Evolutionary conservation across 306 rosid genomes (phyloP), one percentile per base, ranked within the genome.

Genomic region (Dicorynia guianensis): DNA sequence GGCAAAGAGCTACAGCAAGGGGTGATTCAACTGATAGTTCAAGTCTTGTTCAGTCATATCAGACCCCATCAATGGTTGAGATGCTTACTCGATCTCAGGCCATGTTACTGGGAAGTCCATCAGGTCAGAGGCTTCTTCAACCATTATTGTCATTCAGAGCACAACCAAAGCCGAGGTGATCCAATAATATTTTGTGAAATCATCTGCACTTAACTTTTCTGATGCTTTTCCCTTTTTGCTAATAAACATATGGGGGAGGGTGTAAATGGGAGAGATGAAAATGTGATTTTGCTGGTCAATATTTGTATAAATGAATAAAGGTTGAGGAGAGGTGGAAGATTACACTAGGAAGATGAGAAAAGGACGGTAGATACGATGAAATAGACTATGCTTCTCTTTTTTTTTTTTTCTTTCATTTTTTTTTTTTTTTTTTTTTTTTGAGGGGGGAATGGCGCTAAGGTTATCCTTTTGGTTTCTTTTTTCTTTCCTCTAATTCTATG

Each of bases 1-100:
- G 93, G 93, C 93, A 88, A 64, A 68, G 93, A 77, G 93, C 93
- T n/a, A 88, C 93, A 1, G 86, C 93, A 2, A 81, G 93, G 75
- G 93, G 90, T 14, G 89, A 88, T 79, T 88, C 90, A 9, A 88
- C 90, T 0, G 85, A 86, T 1, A 76, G 90, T 36, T 81, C 93
- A 17, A 86, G 90, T 55, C 93, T 88, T 8, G 79, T 88, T 39
- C 88, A 82, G 60, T 72, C 90, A 3, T 88, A 88, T 73, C 93
- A 86, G 74, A 88, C 93, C 42, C 93, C 93, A 4, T 88, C 90
- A 9, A 88, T 88, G 93, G 75, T 57, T 2, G 90, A 86, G 88
- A 88, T 88, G 93, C 88, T 88, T 53, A 79, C 89, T 15, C 87
- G 93, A 69, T 88, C 93, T 47, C 93, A 86, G 77, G 90, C 87